These are phyloP conservation scores for Batrachochytrium dendrobatidis DNA, from an alignment of 371 early-diverging fungal genomes.

Conservation along the genomic window DNA sequence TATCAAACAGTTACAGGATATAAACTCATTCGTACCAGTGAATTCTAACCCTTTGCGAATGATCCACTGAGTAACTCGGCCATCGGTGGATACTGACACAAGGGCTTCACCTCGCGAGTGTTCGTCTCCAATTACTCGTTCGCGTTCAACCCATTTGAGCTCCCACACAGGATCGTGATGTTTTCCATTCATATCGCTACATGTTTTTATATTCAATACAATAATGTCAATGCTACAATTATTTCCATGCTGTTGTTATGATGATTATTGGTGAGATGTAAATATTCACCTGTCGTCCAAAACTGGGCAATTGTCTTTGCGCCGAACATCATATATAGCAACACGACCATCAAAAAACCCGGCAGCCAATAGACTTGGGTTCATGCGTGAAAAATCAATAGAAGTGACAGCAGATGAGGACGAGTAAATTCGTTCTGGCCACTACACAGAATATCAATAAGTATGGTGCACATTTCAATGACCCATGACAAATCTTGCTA, in stretches of 20 bases:
- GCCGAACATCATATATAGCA: constrained; percentile 42
- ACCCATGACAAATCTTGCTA: too few species aligned
- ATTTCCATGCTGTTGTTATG: too few species aligned
- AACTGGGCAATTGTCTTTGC: constrained; percentile 20
- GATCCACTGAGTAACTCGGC: constrained; percentile 44
- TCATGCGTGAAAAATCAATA: constrained; percentile 38
- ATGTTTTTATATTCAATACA: neutral
- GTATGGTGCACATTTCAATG: neutral
- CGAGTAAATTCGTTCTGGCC: constrained; percentile 42
- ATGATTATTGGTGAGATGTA: too few species aligned
- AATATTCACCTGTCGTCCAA: constrained; percentile 28
- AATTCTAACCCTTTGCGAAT: constrained; percentile 43
- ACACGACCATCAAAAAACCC: constrained; percentile 42
- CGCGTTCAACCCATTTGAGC: constrained; percentile 45
- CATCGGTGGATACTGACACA: constrained; percentile 41
- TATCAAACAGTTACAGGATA: neutral
- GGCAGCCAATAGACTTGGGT: constrained; percentile 40
- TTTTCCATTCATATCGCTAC: constrained; percentile 34
- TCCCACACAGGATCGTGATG: constrained; percentile 55
- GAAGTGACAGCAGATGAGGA: constrained; percentile 31
- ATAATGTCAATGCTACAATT: neutral
- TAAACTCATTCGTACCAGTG: constrained; percentile 21
- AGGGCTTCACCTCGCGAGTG: constrained; percentile 32
- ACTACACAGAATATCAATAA: constrained; percentile 18
- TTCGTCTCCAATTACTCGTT: constrained; percentile 37